phyloP scores from a whole-genome alignment of 768 basidiomycete genomes.

The Fistulinella prunicolor region DNA sequence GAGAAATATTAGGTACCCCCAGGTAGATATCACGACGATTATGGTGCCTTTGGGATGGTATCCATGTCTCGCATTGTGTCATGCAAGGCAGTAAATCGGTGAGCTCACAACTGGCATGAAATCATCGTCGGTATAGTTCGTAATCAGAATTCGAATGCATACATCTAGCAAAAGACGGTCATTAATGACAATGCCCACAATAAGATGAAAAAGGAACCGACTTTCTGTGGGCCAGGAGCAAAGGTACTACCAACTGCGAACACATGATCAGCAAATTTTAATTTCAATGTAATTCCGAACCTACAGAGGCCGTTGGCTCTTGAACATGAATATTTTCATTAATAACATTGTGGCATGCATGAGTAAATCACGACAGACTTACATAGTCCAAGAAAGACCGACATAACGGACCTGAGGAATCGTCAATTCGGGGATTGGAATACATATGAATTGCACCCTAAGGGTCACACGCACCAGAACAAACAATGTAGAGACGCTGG shows the following conservation, averaged over 20 bases:
- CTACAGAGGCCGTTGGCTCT: not conserved
- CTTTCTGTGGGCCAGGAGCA: not conserved
- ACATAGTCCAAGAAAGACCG: not conserved
- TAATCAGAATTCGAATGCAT: not conserved
- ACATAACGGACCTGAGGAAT: not conserved
- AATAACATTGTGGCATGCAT: not conserved
- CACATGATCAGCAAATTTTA: not conserved
- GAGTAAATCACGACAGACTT: not conserved
- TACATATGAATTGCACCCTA: not conserved
- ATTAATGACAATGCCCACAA: not conserved
- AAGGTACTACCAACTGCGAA: not conserved
- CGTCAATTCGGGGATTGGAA: not conserved
- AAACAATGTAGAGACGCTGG: constrained; percentile 1
- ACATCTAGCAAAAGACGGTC: not conserved
- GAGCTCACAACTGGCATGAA: constrained; percentile 7
- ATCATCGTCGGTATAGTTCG: not conserved
- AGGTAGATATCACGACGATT: not conserved
- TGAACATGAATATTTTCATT: not conserved
- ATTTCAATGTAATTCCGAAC: not conserved
- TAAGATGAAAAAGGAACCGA: not conserved
- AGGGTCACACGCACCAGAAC: not conserved
- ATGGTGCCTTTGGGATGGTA: not conserved
- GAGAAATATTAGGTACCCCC: not conserved
- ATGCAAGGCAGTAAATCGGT: too few relatives aligned
- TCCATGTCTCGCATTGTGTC: not conserved